Conservation (phyloP, 164 flowering plant species). For the Stephania japonica region DNA sequence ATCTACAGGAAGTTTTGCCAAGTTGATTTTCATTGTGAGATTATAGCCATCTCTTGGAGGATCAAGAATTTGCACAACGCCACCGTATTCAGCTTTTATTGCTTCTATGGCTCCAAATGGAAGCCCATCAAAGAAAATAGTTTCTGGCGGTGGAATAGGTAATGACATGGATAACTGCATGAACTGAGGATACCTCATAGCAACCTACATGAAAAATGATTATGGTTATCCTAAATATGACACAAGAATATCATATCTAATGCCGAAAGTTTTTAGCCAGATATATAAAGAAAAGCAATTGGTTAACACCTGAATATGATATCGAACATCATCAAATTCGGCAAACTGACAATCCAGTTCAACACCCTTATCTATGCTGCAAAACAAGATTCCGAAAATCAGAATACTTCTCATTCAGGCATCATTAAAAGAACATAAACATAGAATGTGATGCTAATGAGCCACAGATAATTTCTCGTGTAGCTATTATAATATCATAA, state of each 20-base stretch:
- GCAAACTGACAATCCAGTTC: conserved; percentile 85
- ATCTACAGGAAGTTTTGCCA: conserved; percentile 78
- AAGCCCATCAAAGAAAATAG: conserved; percentile 70
- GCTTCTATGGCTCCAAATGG: conserved; percentile 95
- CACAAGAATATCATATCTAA: not conserved
- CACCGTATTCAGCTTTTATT: conserved; percentile 73
- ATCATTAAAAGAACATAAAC: not conserved
- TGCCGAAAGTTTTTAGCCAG: not conserved
- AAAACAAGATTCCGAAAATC: conserved; percentile 13
- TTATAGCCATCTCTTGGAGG: conserved; percentile 96
- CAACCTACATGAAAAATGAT: conserved; percentile 42
- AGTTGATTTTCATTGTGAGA: conserved; percentile 81
- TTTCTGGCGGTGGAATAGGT: conserved; percentile 84
- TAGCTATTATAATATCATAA: no score
- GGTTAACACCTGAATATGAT: conserved; percentile 69
- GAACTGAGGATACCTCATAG: conserved; percentile 69
- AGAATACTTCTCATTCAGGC: not conserved
- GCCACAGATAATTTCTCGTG: no score
- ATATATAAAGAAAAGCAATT: not conserved
- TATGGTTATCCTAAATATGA: not conserved
- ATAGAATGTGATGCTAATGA: no score
- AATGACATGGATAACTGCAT: conserved; percentile 66
- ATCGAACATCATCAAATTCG: conserved; percentile 89
- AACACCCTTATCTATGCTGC: conserved; percentile 87
- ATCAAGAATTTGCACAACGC: conserved; percentile 79